phyloP scores from a whole-genome alignment of 176 grass and related monocot genomes.

The Musa acuminata region DNA sequence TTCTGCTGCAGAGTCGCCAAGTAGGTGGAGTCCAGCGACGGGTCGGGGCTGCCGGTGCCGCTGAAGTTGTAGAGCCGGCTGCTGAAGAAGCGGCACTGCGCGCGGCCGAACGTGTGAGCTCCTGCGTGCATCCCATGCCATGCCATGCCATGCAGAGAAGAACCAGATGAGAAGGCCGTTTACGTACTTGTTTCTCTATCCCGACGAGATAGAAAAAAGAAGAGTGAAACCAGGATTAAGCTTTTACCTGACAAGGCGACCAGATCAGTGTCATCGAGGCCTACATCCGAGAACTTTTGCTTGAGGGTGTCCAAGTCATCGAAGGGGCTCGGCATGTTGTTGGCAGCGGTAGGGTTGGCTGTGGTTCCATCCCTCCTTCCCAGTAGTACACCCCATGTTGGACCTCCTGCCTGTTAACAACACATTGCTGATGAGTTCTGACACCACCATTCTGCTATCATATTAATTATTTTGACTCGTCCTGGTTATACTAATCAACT shows the following conservation, averaged over 20 bases:
- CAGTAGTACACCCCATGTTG: neutral
- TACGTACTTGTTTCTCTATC: too few species aligned
- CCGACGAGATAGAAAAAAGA: too few species aligned
- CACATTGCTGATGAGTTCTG: too few species aligned
- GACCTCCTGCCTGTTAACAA: neutral
- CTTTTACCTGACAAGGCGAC: neutral
- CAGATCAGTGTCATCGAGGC: constrained; percentile 1
- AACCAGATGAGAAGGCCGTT: too few species aligned
- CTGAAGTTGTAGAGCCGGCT: constrained; percentile 4
- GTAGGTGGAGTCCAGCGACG: neutral
- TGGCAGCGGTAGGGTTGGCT: neutral
- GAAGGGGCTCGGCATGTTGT: neutral
- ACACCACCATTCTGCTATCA: too few species aligned
- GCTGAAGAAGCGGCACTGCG: neutral
- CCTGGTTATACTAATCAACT: too few species aligned
- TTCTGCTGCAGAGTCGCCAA: neutral
- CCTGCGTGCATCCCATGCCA: neutral
- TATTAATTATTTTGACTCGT: too few species aligned
- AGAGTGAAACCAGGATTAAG: too few species aligned
- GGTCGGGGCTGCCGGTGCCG: neutral
- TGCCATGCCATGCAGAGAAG: too few species aligned
- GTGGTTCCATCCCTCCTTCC: constrained; percentile 13
- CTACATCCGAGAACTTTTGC: neutral
- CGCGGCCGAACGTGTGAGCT: constrained; percentile 3
- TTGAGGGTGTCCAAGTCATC: neutral